These are phyloP conservation scores for Phytophthora boehmeriae DNA, from an alignment of 352 stramenopile genomes.

Conservation along the genomic window DNA sequence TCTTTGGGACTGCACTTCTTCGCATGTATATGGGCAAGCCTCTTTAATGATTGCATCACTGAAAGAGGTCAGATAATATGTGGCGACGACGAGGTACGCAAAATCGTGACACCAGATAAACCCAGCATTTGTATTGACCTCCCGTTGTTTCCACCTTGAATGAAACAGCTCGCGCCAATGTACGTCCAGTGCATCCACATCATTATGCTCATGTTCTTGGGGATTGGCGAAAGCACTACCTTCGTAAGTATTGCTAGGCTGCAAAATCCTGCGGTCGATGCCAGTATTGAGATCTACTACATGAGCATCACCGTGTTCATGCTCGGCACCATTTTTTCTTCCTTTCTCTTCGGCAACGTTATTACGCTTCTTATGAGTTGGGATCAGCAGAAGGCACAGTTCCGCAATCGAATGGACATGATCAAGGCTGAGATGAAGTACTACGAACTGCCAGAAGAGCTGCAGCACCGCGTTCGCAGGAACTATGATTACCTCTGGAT, in stretches of 20 bases:
- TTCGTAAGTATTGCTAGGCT: conserved; percentile 65
- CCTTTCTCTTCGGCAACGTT: conserved; percentile 83
- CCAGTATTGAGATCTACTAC: conserved; percentile 61
- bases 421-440: conserved; percentile 84
- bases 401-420: conserved; percentile 87
- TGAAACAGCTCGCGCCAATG: conserved; percentile 54
- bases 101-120: neutral
- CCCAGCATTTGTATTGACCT: neutral
- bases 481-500: conserved; percentile 90
- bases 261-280: conserved; percentile 44
- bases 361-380: conserved; percentile 81
- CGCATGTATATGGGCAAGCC: conserved; percentile 70
- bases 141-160: neutral
- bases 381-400: conserved; percentile 81
- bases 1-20: conserved; percentile 75
- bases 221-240: conserved; percentile 66
- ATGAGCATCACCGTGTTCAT: conserved; percentile 76
- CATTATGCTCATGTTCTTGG: conserved; percentile 83
- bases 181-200: conserved; percentile 79
- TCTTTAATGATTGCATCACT: conserved; percentile 70
- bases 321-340: conserved; percentile 68
- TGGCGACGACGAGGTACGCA: conserved; percentile 42
- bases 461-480: conserved; percentile 72
- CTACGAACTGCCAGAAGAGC: conserved; percentile 76
- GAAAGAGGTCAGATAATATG: conserved; percentile 36